Evolutionary conservation across 495 filamentous ascomycete genomes (phyloP), one percentile per base, ranked within the genome.

Genomic region (Talaromyces liani): DNA sequence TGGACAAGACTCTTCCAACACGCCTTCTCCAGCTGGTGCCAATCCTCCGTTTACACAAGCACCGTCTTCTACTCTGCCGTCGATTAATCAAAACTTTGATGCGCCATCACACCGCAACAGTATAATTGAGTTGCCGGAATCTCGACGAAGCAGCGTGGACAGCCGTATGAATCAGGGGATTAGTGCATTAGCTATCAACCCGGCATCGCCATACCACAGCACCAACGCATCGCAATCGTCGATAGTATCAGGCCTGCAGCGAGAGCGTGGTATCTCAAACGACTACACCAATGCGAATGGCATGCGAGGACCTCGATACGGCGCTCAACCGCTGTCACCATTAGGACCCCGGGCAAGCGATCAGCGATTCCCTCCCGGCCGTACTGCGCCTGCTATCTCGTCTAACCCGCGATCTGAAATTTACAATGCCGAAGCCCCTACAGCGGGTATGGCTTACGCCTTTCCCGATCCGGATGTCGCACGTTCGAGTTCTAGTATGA

Each of bases 371-470:
- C 69, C 77, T 67, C 71, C 87, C 76, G 74, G 78, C 66, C 70
- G 86, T 63, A 89, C 88, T 3, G 90, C 90, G 2, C 89, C 90
- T 10, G 82, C 87, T 6, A 93, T 92, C 64, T 90, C 85, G 1
- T 88, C 88, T 10, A 90, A 91, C 61, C 87, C 89, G 14, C 85
- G 83, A n/a, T 86, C 87, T 51, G 87, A 86, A 55, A 89, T 92
- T 67, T 90, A 90, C 64, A 87, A 90, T 63, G 90, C 89, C 3
- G 88, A 90, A 60, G 87, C 91, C 59, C 90, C 90, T 8, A 92
- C 88, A 16, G 90, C 89, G 65, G 90, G 90, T 73, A 87, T 91
- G 70, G 87, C 90, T 0, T 93, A 90, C 77, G 90, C 90, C 39
- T 92, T 93, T 69, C 90, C 90, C 0, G 89, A 92, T 67, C 88